phyloP scores from a whole-genome alignment of 495 filamentous ascomycete genomes.

The Chaetomium tenue region DNA sequence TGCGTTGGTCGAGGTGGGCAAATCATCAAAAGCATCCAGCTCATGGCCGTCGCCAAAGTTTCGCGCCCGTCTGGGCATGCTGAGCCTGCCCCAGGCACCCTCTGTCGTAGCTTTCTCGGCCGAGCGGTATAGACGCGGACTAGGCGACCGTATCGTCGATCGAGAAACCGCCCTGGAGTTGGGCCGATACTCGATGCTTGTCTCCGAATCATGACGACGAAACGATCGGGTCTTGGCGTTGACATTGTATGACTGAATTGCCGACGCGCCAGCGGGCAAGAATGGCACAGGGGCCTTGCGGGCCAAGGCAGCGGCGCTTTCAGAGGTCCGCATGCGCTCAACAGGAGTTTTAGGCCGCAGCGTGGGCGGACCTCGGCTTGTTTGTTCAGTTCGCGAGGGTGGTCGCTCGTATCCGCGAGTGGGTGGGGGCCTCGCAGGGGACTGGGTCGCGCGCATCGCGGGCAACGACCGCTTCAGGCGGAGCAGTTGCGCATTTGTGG shows the following conservation, averaged over 20 bases:
- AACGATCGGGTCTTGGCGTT: slow-evolving; percentile 68
- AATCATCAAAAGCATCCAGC: slow-evolving; percentile 88
- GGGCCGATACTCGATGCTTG: slow-evolving; percentile 54
- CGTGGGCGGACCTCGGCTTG: slow-evolving; percentile 40
- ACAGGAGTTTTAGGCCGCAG: slow-evolving; percentile 70
- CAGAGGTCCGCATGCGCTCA: slow-evolving; percentile 56
- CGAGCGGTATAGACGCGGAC: slow-evolving; percentile 47
- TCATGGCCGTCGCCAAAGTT: slow-evolving; percentile 92
- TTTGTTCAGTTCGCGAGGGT: slow-evolving; percentile 44
- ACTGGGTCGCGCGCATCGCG: slow-evolving; percentile 60
- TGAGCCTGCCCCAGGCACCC: slow-evolving; percentile 56
- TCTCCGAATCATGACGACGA: slow-evolving; percentile 72
- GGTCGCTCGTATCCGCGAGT: slow-evolving; percentile 52
- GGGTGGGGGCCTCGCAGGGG: slow-evolving; percentile 43
- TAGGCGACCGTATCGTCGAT: slow-evolving; percentile 56
- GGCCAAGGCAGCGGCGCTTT: slow-evolving; percentile 51
- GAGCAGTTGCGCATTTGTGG: slow-evolving; percentile 70
- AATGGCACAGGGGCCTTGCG: slow-evolving; percentile 71
- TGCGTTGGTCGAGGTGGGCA: slow-evolving; percentile 79
- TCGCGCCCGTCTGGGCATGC: slow-evolving; percentile 66
- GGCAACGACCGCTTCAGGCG: slow-evolving; percentile 87
- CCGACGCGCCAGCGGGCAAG: slow-evolving; percentile 71
- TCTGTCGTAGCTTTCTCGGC: slow-evolving; percentile 43
- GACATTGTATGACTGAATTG: slow-evolving; percentile 75
- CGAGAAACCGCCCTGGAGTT: slow-evolving; percentile 56